Percentiles rank a stretch among this genome's conserved stretches.
Conservation (phyloP, 2,329 filamentous ascomycete genomes). For the Colletotrichum tropicicola region DNA sequence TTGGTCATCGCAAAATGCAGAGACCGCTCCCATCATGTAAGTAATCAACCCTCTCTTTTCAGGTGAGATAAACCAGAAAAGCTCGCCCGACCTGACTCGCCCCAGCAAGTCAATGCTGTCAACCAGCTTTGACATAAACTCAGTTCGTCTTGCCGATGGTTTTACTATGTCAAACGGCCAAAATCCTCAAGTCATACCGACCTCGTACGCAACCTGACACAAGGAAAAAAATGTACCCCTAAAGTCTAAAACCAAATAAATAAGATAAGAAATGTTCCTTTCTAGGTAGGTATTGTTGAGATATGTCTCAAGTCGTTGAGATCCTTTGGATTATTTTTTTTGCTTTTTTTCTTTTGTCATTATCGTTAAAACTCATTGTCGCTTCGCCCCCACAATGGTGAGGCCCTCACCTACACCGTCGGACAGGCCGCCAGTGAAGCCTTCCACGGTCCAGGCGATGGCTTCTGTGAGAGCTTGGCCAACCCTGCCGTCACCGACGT, state of each 20-base stretch:
- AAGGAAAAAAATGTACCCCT: slow-evolving; percentile 10
- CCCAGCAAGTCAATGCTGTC: no score
- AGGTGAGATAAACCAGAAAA: no score
- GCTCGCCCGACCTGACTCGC: no score
- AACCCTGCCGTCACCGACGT: slow-evolving; percentile 72
- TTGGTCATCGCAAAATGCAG: no score
- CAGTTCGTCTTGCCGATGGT: no score
- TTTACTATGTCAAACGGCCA: no score
- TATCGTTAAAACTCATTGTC: slow-evolving; percentile 11
- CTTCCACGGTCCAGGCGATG: slow-evolving; percentile 69
- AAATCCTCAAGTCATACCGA: no score
- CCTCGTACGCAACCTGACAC: not conserved
- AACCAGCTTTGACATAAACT: no score
- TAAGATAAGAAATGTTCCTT: not conserved
- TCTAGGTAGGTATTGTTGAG: not conserved
- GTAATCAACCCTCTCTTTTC: no score
- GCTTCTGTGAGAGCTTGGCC: slow-evolving; percentile 65
- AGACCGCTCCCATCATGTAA: no score
- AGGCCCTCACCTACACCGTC: slow-evolving; percentile 63
- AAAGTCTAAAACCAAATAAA: slow-evolving; percentile 15
- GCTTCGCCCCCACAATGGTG: slow-evolving; percentile 21
- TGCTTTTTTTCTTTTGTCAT: not conserved
- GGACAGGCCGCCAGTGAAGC: slow-evolving; percentile 72
- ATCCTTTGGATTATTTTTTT: not conserved
- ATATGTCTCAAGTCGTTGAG: not conserved